Evolutionary conservation across 2,329 filamentous ascomycete genomes (phyloP), one percentile per base, ranked within the genome.

Genomic region (Karstenula rhodostoma): DNA sequence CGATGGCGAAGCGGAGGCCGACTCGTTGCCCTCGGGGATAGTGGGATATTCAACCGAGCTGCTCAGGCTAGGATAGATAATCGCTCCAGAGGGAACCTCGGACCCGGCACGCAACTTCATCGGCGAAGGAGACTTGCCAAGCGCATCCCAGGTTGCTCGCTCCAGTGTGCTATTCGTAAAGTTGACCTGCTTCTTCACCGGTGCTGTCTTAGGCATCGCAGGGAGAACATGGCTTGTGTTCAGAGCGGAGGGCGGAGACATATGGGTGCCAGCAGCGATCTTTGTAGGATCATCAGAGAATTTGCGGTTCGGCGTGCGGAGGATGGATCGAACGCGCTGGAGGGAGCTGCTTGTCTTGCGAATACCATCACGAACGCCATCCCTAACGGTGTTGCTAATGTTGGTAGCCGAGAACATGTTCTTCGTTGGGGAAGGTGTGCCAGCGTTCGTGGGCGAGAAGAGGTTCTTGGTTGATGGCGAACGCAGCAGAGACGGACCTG

Each of bases 151-250:
- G 23, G 74, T 67, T 10, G 70, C 59, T 60, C 76, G 68, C 74
- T 80, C 65, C 65, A 91, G 85, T 37, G 89, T 89, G 62, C 87
- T 88, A 0, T 89, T 89, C 0, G 90, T 93, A 71, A 96, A 97
- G 53, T 91, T 89, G 37, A 96, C 92, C 58, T 87, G 89, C 80
- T 96, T 96, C 76, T 88, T 91, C 25, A 88, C 85, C 33, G 89
- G 88, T 8, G 90, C 90, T 1, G 90, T 92, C 5, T 87, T 88
- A 57, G 87, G 79, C 27, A 75, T 74, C 3, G 81, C 73, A 54
- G 84, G 84, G 33, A 88, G 73, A 23, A 83, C 79, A 67, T 86
- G 87, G 33, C 87, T 82, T 13, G 84, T 73, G 43, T 78, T 66
- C 60, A 65, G 65, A 46, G 42, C 65, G 23, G 68, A 59, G 17